phyloP scores from a whole-genome alignment of 495 filamentous ascomycete genomes.

The Xylaria flabelliformis region DNA sequence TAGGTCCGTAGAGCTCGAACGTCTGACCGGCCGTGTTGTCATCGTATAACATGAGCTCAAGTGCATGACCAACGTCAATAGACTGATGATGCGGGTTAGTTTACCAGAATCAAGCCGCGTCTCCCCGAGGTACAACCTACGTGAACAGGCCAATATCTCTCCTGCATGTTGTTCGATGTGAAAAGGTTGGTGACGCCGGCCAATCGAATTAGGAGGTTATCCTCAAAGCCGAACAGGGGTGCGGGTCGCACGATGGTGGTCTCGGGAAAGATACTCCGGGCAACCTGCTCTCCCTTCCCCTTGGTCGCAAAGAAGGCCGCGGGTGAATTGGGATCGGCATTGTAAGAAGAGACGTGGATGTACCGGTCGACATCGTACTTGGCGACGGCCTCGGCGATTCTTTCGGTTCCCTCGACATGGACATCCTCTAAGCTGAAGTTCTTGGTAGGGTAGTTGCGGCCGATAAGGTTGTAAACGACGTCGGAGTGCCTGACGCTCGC shows the following conservation, averaged over 20 bases:
- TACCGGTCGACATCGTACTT: constrained; percentile 99
- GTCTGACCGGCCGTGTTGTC: constrained; percentile 90
- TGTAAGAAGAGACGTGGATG: constrained; percentile 96
- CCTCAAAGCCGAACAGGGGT: constrained; percentile 93
- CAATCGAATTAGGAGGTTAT: constrained; percentile 86
- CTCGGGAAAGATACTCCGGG: constrained; percentile 91
- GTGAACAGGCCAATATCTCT: constrained; percentile 91
- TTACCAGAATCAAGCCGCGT: constrained; percentile 15
- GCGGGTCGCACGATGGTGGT: constrained; percentile 96
- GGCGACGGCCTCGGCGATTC: constrained; percentile 93
- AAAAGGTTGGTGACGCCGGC: constrained; percentile 79
- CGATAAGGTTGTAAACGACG: constrained; percentile 94
- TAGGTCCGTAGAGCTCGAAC: constrained; percentile 93
- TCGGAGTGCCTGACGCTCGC: constrained; percentile 96
- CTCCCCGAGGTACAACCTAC: constrained; percentile 58
- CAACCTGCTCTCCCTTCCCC: constrained; percentile 82
- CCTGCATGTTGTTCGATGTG: constrained; percentile 89
- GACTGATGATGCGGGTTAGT: constrained; percentile 57
- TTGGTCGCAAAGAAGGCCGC: constrained; percentile 92
- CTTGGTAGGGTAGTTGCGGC: constrained; percentile 95
- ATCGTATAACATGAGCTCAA: constrained; percentile 87
- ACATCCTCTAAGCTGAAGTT: constrained; percentile 95
- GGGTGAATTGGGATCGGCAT: constrained; percentile 78
- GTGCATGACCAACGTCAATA: constrained; percentile 84
- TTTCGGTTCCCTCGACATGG: constrained; percentile 91